These are phyloP conservation scores for Coniochaeta sp. DNA, from an alignment of 2,329 filamentous ascomycete genomes.

Conservation along the genomic window DNA sequence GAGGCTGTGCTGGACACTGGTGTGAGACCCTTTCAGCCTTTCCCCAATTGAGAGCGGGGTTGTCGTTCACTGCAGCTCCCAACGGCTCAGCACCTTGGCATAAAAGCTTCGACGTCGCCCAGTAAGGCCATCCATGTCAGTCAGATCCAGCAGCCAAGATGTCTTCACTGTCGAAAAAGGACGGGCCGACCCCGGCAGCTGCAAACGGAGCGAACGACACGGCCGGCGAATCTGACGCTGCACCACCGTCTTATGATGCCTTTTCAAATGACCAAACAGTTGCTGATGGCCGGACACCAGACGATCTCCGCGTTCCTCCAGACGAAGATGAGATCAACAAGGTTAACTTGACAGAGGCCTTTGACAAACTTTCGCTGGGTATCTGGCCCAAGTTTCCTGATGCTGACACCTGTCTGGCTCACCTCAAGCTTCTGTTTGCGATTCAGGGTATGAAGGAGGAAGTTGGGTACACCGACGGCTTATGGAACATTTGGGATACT, in stretches of 20 bases:
- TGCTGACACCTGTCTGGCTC: slow-evolving; percentile 56
- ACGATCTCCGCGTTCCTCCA: not conserved
- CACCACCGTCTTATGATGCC: not conserved
- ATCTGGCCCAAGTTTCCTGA: slow-evolving; percentile 24
- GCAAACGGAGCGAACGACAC: not conserved
- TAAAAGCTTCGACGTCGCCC: not conserved
- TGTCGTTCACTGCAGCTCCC: not conserved
- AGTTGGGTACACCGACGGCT: slow-evolving; percentile 56
- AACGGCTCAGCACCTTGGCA: not conserved
- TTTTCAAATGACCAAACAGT: not conserved
- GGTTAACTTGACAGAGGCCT: slow-evolving; percentile 12
- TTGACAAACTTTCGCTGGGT: slow-evolving; percentile 11
- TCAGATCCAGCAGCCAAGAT: not conserved
- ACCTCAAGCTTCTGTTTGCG: slow-evolving; percentile 65
- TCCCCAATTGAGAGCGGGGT: not conserved
- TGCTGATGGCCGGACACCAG: not conserved
- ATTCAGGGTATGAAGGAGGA: slow-evolving; percentile 61
- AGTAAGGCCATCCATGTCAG: not conserved
- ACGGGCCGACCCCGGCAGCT: not conserved
- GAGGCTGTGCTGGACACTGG: not conserved
- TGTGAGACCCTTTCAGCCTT: not conserved
- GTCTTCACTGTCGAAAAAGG: not conserved
- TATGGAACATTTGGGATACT: slow-evolving; percentile 55
- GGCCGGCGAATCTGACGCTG: not conserved
- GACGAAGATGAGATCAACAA: not conserved